Percentiles rank a stretch among this genome's conserved stretches.
phyloP scores from a whole-genome alignment of 768 basidiomycete genomes.

The Leccinellum rugosiceps region DNA sequence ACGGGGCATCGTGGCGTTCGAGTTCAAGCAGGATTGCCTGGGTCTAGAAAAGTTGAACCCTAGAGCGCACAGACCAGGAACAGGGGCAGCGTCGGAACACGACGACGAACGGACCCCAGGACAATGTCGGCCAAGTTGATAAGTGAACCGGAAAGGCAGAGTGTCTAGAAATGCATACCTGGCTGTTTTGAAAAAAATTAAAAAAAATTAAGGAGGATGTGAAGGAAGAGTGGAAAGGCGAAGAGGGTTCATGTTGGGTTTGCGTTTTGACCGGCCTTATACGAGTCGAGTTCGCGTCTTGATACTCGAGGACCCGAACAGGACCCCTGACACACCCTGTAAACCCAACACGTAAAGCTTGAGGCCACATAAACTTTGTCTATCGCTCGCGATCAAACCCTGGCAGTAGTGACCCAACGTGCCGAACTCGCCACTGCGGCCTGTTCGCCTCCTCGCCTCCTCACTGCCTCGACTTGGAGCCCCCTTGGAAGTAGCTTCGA shows the following conservation, averaged over 20 bases:
- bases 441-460: constrained; percentile 2
- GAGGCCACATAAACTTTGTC: constrained; percentile 2
- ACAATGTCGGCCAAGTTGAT: constrained; percentile 3
- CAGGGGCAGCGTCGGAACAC: constrained; percentile 25
- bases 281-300: constrained; percentile 34
- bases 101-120: constrained; percentile 1
- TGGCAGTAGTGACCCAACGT: neutral
- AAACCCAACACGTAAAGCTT: constrained; percentile 17
- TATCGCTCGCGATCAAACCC: neutral
- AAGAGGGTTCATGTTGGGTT: constrained; percentile 47
- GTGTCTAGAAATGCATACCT: constrained; percentile 6
- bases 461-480: neutral
- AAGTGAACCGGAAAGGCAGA: constrained; percentile 1
- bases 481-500: neutral
- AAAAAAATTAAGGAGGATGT: constrained; percentile 4
- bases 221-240: constrained; percentile 33
- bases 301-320: constrained; percentile 18
- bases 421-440: constrained; percentile 1
- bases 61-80: constrained; percentile 28
- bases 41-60: constrained; percentile 17
- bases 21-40: constrained; percentile 5
- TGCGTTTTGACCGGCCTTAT: constrained; percentile 55
- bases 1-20: constrained; percentile 39
- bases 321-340: constrained; percentile 31
- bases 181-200: constrained; percentile 4